phyloP scores from a whole-genome alignment of 345 rosid genomes.

The rapeseed (Brassica napus) region Da-Ae NC_063448.1:48501501-48502000 shows the following conservation, averaged over 20 bases:
- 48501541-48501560: neutral
- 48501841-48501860: neutral
- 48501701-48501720: neutral
- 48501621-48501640: neutral
- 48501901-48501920: constrained; percentile 27
- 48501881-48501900: constrained; percentile 30
- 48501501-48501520: neutral
- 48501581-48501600: neutral
- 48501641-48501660: neutral
- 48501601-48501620: neutral
- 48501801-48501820: constrained; percentile 27
- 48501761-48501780: constrained; percentile 38
- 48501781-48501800: constrained; percentile 39
- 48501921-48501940: constrained; percentile 19
- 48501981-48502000: constrained; percentile 35
- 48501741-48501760: neutral
- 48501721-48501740: neutral
- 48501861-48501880: constrained; percentile 28
- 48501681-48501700: neutral
- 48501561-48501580: neutral
- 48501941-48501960: constrained; percentile 20
- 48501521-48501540: neutral
- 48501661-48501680: neutral
- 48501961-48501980: constrained; percentile 23
- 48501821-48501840: constrained; percentile 10